A percentile compares a stretch with the other conserved stretches of the same genome.
These are phyloP conservation scores for Xanthoparmelia taractica DNA, from an alignment of 495 filamentous ascomycete genomes.

Conservation along the genomic window DNA sequence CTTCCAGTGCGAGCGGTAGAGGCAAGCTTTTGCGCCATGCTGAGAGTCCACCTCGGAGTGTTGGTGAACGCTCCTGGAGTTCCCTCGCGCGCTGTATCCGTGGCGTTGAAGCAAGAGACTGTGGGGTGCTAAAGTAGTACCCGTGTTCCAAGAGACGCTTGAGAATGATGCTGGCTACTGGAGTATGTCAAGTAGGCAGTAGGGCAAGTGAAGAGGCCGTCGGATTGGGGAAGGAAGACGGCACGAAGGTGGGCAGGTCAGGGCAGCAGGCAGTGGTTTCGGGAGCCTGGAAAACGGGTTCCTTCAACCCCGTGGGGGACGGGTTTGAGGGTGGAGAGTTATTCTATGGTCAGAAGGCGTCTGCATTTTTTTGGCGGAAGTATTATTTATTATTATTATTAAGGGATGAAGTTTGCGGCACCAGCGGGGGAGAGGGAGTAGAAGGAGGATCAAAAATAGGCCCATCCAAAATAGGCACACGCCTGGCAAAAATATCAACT, in stretches of 20 bases:
- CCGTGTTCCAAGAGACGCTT: background rate
- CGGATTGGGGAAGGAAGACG: background rate
- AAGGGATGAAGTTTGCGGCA: background rate
- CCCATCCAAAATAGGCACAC: background rate
- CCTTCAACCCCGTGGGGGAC: constrained; percentile 40
- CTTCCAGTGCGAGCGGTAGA: constrained; percentile 42
- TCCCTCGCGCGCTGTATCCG: background rate
- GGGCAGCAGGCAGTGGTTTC: constrained; percentile 2
- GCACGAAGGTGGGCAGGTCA: background rate
- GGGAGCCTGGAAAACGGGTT: constrained; percentile 6
- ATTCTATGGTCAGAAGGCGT: constrained; percentile 23
- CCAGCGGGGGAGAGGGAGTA: background rate
- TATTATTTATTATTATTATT: constrained; percentile 9
- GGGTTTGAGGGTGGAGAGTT: constrained; percentile 38
- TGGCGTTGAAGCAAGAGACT: constrained; percentile 1
- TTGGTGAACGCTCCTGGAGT: background rate
- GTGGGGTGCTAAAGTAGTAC: background rate
- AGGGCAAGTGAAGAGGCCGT: background rate
- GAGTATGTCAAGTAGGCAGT: background rate
- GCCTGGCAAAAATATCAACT: background rate
- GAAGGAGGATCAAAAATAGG: background rate
- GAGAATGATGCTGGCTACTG: background rate
- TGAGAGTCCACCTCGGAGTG: background rate
- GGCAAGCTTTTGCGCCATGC: constrained; percentile 29
- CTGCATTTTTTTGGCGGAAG: constrained; percentile 17